Evolutionary conservation across 2,329 filamentous ascomycete genomes (phyloP).

Genomic region (Simplicillium aogashimaense): DNA sequence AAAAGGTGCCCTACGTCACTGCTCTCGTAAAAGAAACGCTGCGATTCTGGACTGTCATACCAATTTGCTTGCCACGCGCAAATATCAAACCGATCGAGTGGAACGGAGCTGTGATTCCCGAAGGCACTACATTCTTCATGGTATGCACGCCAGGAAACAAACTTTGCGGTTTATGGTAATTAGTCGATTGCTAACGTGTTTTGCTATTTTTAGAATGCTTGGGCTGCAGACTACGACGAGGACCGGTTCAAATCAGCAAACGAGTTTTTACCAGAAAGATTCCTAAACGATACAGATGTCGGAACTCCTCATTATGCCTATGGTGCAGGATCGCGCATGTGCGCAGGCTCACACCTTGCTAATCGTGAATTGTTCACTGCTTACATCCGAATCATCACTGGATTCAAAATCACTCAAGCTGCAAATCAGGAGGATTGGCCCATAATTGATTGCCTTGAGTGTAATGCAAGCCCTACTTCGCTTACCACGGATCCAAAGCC

Average conservation of each 20-base stretch:
- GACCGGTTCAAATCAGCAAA: constrained; percentile 54
- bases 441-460: constrained; percentile 46
- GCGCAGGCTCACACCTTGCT: constrained; percentile 51
- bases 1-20: constrained; percentile 36
- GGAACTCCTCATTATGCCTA: constrained; percentile 54
- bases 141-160: constrained; percentile 19
- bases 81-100: constrained; percentile 38
- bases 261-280: constrained; percentile 60
- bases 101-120: constrained; percentile 41
- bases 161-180: background rate
- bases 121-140: constrained; percentile 77
- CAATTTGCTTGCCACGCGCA: constrained; percentile 41
- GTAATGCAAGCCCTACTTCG: constrained; percentile 44
- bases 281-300: constrained; percentile 42
- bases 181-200: constrained; percentile 40
- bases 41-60: constrained; percentile 41
- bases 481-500: constrained; percentile 52
- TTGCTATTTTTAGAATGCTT: too few relatives aligned
- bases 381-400: constrained; percentile 47
- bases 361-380: constrained; percentile 54
- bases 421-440: constrained; percentile 35
- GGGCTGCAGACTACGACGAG: constrained; percentile 63
- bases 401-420: constrained; percentile 43
- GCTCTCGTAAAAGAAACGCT: constrained; percentile 41
- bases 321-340: constrained; percentile 54